phyloP scores from a whole-genome alignment of 495 filamentous ascomycete species.

The Penicillium desertorum region DNA sequence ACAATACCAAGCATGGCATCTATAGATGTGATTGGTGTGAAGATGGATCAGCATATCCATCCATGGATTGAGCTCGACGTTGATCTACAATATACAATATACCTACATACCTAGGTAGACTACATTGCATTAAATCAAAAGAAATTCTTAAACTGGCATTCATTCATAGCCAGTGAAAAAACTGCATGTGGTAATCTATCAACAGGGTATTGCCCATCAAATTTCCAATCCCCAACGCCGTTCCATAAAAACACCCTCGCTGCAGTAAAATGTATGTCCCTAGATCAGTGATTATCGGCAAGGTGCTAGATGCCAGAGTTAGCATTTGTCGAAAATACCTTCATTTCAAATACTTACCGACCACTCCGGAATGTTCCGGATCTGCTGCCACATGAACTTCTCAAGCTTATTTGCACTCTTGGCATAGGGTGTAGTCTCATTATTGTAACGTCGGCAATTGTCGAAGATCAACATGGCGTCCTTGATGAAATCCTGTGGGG shows the following conservation, averaged over 20 bases:
- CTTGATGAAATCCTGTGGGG: conserved; percentile 87
- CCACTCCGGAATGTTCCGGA: conserved; percentile 95
- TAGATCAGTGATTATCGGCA: conserved; percentile 44
- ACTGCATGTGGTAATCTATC: conserved; percentile 16
- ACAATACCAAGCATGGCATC: neutral
- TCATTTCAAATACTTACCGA: conserved; percentile 54
- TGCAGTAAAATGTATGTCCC: conserved; percentile 4
- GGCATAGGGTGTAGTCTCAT: conserved; percentile 90
- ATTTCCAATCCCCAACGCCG: conserved; percentile 24
- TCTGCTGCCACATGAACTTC: conserved; percentile 94
- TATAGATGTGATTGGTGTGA: conserved; percentile 4
- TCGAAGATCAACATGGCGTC: conserved; percentile 91
- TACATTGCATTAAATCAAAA: neutral
- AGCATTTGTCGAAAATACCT: neutral
- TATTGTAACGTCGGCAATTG: conserved; percentile 95
- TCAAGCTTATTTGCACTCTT: conserved; percentile 95
- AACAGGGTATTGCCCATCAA: conserved; percentile 30
- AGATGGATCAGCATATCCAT: conserved; percentile 2
- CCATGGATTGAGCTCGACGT: neutral
- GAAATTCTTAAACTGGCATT: conserved; percentile 4
- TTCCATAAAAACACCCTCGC: conserved; percentile 21
- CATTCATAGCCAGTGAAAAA: conserved; percentile 5
- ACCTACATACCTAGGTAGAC: no score
- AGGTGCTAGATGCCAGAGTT: conserved; percentile 41
- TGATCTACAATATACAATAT: neutral